Conservation (phyloP, 2,329 filamentous ascomycete genomes). For the Monosporascus cannonballus region DNA sequence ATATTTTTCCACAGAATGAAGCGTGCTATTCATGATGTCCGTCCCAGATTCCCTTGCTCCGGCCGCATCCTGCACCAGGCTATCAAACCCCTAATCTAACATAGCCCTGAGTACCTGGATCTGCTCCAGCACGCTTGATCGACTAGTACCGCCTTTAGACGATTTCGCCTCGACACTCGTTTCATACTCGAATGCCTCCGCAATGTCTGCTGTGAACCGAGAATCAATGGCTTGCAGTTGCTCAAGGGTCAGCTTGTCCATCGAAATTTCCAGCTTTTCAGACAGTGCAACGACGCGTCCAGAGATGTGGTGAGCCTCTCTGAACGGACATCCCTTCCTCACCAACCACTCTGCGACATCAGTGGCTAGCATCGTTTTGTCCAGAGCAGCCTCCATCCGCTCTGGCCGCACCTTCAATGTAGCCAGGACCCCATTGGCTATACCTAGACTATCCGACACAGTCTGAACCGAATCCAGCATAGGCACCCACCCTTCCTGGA, state of each 20-base stretch:
- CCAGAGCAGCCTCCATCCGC: conserved; percentile 65
- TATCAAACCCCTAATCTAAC: conserved; percentile 17
- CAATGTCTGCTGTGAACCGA: conserved; percentile 62
- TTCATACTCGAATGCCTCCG: conserved; percentile 63
- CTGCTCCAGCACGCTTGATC: conserved; percentile 55
- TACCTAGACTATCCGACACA: conserved; percentile 65
- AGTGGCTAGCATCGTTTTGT: conserved; percentile 69
- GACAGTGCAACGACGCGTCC: conserved; percentile 66
- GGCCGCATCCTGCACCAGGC: conserved; percentile 10
- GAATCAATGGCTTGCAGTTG: conserved; percentile 62
- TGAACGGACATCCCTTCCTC: conserved; percentile 62
- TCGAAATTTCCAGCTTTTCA: conserved; percentile 55
- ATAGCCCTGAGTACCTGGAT: conserved; percentile 39
- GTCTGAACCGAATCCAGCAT: conserved; percentile 72
- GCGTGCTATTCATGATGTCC: conserved; percentile 18
- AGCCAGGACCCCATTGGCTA: conserved; percentile 65
- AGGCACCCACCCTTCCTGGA: conserved; percentile 71
- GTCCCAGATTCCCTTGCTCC: conserved; percentile 19
- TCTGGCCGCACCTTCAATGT: conserved; percentile 60
- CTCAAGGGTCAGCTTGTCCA: conserved; percentile 55
- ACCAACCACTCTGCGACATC: conserved; percentile 59
- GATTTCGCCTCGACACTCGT: conserved; percentile 64
- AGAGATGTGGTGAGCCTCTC: conserved; percentile 72
- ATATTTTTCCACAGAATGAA: conserved; percentile 18
- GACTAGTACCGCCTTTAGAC: conserved; percentile 49